These are phyloP conservation scores for Paspalum notatum DNA, from an alignment of 176 grass and related monocot species.

Conservation along the genomic window DNA sequence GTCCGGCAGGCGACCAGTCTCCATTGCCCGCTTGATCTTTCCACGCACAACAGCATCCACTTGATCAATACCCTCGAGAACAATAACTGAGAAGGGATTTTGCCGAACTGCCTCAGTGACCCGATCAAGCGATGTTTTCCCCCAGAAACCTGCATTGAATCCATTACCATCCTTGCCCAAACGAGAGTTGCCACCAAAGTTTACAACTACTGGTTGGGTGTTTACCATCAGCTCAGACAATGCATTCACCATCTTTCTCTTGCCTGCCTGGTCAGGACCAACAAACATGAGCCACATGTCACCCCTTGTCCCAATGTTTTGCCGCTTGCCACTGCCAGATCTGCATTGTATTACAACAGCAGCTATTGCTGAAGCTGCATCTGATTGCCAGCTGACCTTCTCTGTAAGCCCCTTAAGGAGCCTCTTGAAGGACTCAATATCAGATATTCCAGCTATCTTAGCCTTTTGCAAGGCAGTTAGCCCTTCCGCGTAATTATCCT, in stretches of 20 bases:
- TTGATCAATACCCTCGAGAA: conserved; percentile 84
- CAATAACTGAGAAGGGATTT: conserved; percentile 84
- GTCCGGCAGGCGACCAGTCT: conserved; percentile 81
- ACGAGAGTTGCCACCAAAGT: conserved; percentile 41
- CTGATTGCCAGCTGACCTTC: conserved; percentile 87
- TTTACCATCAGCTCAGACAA: conserved; percentile 80
- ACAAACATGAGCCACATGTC: conserved; percentile 93
- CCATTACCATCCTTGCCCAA: conserved; percentile 42
- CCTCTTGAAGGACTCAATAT: conserved; percentile 91
- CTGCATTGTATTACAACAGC: conserved; percentile 79
- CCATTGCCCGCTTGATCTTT: conserved; percentile 85
- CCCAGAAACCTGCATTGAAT: conserved; percentile 56
- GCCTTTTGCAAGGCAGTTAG: conserved; percentile 69
- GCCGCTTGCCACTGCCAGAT: conserved; percentile 65
- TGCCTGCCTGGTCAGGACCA: conserved; percentile 88
- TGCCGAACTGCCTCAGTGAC: conserved; percentile 76
- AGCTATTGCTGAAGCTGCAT: conserved; percentile 84
- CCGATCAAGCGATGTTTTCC: conserved; percentile 73
- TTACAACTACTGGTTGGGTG: conserved; percentile 55
- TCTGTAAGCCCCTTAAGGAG: conserved; percentile 81
- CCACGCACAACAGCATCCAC: conserved; percentile 61
- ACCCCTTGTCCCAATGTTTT: conserved; percentile 54
- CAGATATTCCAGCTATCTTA: conserved; percentile 74
- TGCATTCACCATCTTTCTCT: conserved; percentile 79
- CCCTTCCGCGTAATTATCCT: conserved; percentile 37